phyloP scores from a whole-genome alignment of 1,139 yeast species.

The Candida smagusa region DNA sequence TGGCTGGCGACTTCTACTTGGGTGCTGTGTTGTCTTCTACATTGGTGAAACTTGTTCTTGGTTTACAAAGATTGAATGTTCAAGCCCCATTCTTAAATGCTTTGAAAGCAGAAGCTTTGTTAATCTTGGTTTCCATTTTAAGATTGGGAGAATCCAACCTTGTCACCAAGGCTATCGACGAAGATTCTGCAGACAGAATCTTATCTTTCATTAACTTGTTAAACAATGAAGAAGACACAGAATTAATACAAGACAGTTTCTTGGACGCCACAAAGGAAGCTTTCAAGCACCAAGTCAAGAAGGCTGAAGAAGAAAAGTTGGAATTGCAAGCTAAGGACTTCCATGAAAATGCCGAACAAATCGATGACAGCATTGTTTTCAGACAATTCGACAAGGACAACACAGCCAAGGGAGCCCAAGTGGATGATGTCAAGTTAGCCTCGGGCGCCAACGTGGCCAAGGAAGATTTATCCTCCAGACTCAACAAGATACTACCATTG shows the following conservation, averaged over 20 bases:
- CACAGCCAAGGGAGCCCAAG: constrained; percentile 28
- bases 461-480: constrained; percentile 69
- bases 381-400: constrained; percentile 68
- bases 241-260: constrained; percentile 64
- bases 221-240: constrained; percentile 57
- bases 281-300: constrained; percentile 59
- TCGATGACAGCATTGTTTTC: constrained; percentile 78
- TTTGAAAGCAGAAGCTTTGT: constrained; percentile 89
- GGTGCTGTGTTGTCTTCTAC: constrained; percentile 88
- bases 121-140: constrained; percentile 86
- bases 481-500: constrained; percentile 84
- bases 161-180: constrained; percentile 80
- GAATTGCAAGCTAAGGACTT: constrained; percentile 57
- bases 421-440: constrained; percentile 52
- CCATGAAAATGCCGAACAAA: constrained; percentile 70
- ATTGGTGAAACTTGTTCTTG: constrained; percentile 80
- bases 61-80: constrained; percentile 61
- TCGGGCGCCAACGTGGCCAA: constrained; percentile 44
- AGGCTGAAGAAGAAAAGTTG: constrained; percentile 55
- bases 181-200: constrained; percentile 92
- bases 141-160: constrained; percentile 85
- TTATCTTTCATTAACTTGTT: constrained; percentile 76
- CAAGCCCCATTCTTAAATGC: constrained; percentile 67
- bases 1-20: constrained; percentile 87
- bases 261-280: constrained; percentile 87